Evolutionary conservation across 2,329 filamentous ascomycete genomes (phyloP), one percentile per base, ranked within the genome.

Genomic region (Ilyonectria destructans): DNA sequence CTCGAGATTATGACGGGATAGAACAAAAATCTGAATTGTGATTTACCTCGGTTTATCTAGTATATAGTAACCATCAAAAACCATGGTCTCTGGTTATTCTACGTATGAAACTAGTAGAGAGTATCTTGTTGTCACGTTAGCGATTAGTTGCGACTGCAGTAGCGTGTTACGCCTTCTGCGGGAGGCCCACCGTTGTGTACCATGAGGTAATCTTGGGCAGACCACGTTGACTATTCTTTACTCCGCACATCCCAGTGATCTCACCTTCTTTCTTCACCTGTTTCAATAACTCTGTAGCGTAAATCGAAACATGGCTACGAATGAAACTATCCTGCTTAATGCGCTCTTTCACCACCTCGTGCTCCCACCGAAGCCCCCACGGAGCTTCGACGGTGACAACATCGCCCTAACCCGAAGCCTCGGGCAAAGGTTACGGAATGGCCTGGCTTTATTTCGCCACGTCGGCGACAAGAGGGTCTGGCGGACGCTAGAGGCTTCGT

Each of bases 321-420:
- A 51, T n/a, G 29, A 58, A 13, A 29, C 10, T 19, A 5, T 19
- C 31, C 52, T 65, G 12, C 17, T 74, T 6, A 57, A 62, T 17
- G 31, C 54, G 21, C 57, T 74, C 7, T 73, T 76, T 10, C 37
- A 77, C 10, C 76, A 78, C 12, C 21, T 76, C 0, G 71, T 77
- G 1, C 69, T 78, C 8, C 76, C 76, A 0, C 66, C 73, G 0
- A 75, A 73, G 23, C 17, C 77, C 1, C 76, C 74, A 0, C 48
- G 23, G 0, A 52, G 6, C 2, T 65, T 35, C 5, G 73, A 75
- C 15, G 49, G 48, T 0, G 64, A 74, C 4, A 15, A 62, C 2
- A 10, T 29, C 5, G 37, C 21, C 2, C 43, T 77, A 5, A 54
- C 49, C 0, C 1, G 26, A 4, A 49, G 63, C 17, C n/a, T 77